phyloP scores from a whole-genome alignment of 139 green algal species.

The Yamagishiella unicocca region DNA sequence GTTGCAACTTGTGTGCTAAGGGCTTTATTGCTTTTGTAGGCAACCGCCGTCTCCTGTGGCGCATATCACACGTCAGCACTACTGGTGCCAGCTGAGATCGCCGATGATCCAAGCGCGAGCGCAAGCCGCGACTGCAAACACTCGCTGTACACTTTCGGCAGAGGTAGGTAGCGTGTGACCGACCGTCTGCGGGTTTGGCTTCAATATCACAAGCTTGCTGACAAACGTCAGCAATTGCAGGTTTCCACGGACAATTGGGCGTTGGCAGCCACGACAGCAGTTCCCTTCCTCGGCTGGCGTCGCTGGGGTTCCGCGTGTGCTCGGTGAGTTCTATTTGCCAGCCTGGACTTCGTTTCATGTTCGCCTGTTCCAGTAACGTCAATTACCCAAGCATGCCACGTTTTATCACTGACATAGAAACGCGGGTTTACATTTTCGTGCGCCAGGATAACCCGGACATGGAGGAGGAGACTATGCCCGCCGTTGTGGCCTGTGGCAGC shows the following conservation, averaged over 20 bases:
- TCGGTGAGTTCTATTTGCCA: too few relatives aligned
- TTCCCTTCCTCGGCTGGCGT: conserved; percentile 42
- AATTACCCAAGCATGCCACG: too few relatives aligned
- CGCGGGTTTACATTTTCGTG: neutral
- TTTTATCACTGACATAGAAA: too few relatives aligned
- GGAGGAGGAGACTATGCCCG: conserved; percentile 78
- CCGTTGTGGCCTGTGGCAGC: conserved; percentile 78
- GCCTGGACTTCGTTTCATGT: too few relatives aligned
- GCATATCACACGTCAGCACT: conserved; percentile 79
- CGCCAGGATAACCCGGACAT: conserved; percentile 54
- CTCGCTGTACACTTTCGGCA: conserved; percentile 61
- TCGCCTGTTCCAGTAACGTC: too few relatives aligned
- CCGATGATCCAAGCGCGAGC: conserved; percentile 11
- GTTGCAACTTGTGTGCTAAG: neutral
- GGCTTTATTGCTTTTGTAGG: conserved; percentile 48
- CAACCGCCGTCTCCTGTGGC: conserved; percentile 76
- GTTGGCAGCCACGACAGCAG: conserved; percentile 58
- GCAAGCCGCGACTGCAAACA: conserved; percentile 44
- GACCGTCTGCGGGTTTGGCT: neutral
- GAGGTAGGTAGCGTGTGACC: conserved; percentile 14
- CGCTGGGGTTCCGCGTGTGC: conserved; percentile 63
- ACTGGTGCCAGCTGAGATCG: conserved; percentile 51
- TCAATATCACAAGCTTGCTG: neutral
- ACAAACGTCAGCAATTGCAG: conserved; percentile 55
- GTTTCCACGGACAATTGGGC: conserved; percentile 90